A percentile compares a stretch with the other conserved stretches of the same genome.
These are phyloP conservation scores for Coemansia sp. DNA, from an alignment of 192 early-diverging fungal genomes.

Conservation along the genomic window DNA sequence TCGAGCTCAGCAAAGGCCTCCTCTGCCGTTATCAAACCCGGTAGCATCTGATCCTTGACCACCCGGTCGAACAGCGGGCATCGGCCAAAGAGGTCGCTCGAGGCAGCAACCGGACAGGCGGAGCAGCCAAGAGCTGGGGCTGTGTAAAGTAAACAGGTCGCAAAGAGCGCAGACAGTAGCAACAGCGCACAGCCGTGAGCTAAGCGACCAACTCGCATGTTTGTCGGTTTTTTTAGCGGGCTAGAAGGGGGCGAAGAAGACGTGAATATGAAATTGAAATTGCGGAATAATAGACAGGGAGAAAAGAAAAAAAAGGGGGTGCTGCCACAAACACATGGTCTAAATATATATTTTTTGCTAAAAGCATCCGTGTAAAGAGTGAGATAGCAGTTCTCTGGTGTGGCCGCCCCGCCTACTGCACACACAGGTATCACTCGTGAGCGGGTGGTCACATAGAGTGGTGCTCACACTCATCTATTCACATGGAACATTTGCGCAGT, in stretches of 20 bases:
- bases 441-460: neutral
- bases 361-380: neutral
- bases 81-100: slow-evolving; percentile 25
- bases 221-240: neutral
- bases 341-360: neutral
- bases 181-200: neutral
- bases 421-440: slow-evolving; percentile 4
- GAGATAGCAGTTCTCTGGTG: slow-evolving; percentile 1
- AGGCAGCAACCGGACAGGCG: neutral
- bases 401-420: neutral
- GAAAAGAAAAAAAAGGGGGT: neutral
- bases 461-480: neutral
- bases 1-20: slow-evolving; percentile 53
- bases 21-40: slow-evolving; percentile 36
- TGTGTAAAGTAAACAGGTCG: neutral
- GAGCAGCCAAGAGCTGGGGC: neutral
- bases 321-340: neutral
- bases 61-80: slow-evolving; percentile 48
- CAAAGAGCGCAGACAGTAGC: neutral
- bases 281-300: neutral
- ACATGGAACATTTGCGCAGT: neutral
- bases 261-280: neutral
- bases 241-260: neutral
- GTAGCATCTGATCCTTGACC: slow-evolving; percentile 35
- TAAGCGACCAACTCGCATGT: slow-evolving; percentile 1